phyloP scores from a whole-genome alignment of 805 yeast species.

The Blastobotrys parvus region DNA sequence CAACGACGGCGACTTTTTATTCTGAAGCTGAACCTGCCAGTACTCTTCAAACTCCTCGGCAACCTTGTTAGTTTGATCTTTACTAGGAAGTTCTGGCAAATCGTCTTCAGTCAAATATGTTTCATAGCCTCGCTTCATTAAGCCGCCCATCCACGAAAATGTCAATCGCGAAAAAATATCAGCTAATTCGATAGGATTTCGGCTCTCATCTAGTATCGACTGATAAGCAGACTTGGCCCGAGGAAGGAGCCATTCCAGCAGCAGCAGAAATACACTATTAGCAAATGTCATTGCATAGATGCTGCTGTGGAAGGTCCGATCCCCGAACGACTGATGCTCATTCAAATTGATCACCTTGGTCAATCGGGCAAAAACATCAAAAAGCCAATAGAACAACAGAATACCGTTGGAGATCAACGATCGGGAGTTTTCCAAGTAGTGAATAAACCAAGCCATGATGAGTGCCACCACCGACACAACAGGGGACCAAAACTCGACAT shows the following conservation, averaged over 20 bases:
- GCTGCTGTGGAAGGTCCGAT: slow-evolving; percentile 18
- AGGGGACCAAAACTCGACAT: slow-evolving; percentile 31
- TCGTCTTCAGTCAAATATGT: slow-evolving; percentile 46
- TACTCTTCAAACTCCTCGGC: slow-evolving; percentile 40
- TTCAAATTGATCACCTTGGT: slow-evolving; percentile 20
- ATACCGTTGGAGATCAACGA: slow-evolving; percentile 57
- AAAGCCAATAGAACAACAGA: slow-evolving; percentile 69
- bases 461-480: slow-evolving; percentile 35
- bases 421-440: slow-evolving; percentile 66
- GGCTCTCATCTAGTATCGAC: slow-evolving; percentile 25
- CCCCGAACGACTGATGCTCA: slow-evolving; percentile 12
- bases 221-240: slow-evolving; percentile 26
- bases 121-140: slow-evolving; percentile 71
- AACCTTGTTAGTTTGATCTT: slow-evolving; percentile 50
- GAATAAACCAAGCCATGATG: slow-evolving; percentile 45
- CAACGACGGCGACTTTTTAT: slow-evolving; percentile 37
- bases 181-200: slow-evolving; percentile 45
- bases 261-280: slow-evolving; percentile 35
- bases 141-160: slow-evolving; percentile 83
- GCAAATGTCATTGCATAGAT: slow-evolving; percentile 30
- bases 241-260: slow-evolving; percentile 37
- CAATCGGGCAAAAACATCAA: slow-evolving; percentile 43
- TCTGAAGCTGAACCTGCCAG: slow-evolving; percentile 52
- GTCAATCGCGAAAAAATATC: slow-evolving; percentile 70
- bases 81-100: slow-evolving; percentile 69